A percentile compares a stretch with the other conserved stretches of the same genome.
phyloP scores from a whole-genome alignment of 108 stramenopile genomes.

The Discostella stelligeroides region DNA sequence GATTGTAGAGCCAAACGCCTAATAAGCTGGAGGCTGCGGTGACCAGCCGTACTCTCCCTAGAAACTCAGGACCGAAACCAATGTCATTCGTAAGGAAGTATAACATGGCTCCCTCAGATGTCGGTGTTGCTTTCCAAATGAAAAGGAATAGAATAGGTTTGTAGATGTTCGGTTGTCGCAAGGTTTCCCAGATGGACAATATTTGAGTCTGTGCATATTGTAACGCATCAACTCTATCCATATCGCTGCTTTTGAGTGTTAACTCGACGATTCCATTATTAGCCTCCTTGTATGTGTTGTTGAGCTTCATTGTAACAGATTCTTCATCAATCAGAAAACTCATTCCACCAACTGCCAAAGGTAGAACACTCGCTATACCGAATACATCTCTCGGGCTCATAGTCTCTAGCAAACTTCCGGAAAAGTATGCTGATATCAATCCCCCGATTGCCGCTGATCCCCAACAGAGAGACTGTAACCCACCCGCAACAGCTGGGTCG shows the following conservation, averaged over 20 bases:
- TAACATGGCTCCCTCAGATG: slow-evolving; percentile 91
- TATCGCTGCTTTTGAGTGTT: neutral
- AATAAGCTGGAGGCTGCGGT: slow-evolving; percentile 82
- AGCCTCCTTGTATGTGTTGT: neutral
- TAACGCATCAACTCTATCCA: slow-evolving; percentile 6
- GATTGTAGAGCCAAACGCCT: slow-evolving; percentile 88
- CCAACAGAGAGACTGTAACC: slow-evolving; percentile 94
- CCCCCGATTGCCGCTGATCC: slow-evolving; percentile 88
- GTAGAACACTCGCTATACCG: slow-evolving; percentile 83
- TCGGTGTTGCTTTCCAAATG: slow-evolving; percentile 95
- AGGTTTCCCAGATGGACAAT: slow-evolving; percentile 73
- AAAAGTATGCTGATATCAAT: slow-evolving; percentile 88
- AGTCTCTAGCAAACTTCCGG: slow-evolving; percentile 81
- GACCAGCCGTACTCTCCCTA: slow-evolving; percentile 87
- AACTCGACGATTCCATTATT: slow-evolving; percentile 3
- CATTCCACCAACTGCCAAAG: slow-evolving; percentile 82
- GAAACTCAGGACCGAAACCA: slow-evolving; percentile 90
- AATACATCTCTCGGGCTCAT: slow-evolving; percentile 90
- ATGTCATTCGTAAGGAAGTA: slow-evolving; percentile 94
- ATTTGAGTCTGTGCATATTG: slow-evolving; percentile 65
- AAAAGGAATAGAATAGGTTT: slow-evolving; percentile 93
- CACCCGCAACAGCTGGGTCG: slow-evolving; percentile 71
- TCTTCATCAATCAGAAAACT: slow-evolving; percentile 79
- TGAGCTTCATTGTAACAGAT: slow-evolving; percentile 28
- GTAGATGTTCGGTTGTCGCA: slow-evolving; percentile 82